Percentiles rank a stretch among this genome's conserved stretches.
phyloP scores from a whole-genome alignment of 2,329 filamentous ascomycete genomes.

The Pezicula radicicola region DNA sequence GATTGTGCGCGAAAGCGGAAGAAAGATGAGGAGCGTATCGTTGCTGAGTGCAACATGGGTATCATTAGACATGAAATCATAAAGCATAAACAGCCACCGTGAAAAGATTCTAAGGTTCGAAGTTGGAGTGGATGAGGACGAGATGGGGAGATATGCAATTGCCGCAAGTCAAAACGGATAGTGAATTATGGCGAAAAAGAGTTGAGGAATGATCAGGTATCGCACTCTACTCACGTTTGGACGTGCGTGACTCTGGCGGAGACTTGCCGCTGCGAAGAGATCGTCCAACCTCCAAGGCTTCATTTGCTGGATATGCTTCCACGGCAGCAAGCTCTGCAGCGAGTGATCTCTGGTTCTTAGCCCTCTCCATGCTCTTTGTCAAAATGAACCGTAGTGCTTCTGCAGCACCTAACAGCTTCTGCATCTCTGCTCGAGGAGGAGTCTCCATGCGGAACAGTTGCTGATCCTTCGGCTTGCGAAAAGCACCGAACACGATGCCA shows the following conservation, averaged over 20 bases:
- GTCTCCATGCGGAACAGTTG: neutral
- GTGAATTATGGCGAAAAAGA: neutral
- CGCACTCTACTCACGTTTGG: conserved; percentile 11
- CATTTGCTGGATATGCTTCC: conserved; percentile 8
- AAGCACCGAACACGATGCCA: conserved; percentile 18
- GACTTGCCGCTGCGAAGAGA: conserved; percentile 23
- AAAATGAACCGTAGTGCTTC: conserved; percentile 4
- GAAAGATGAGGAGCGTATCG: no score
- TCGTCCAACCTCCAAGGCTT: conserved; percentile 47
- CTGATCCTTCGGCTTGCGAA: conserved; percentile 5
- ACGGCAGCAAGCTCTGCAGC: conserved; percentile 1
- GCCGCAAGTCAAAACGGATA: neutral
- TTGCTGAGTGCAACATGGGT: no score
- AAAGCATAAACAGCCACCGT: no score
- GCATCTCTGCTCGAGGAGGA: neutral
- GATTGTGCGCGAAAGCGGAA: no score
- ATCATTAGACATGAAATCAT: no score
- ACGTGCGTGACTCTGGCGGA: conserved; percentile 24
- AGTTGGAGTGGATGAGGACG: no score
- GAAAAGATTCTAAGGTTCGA: no score
- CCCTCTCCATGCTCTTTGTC: conserved; percentile 1
- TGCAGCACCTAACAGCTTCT: conserved; percentile 3
- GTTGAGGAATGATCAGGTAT: conserved; percentile 11
- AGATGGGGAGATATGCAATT: no score
- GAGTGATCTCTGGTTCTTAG: conserved; percentile 1